Evolutionary conservation across 2,329 filamentous ascomycete species (phyloP).

Genomic region (Penicillium crustosum): DNA sequence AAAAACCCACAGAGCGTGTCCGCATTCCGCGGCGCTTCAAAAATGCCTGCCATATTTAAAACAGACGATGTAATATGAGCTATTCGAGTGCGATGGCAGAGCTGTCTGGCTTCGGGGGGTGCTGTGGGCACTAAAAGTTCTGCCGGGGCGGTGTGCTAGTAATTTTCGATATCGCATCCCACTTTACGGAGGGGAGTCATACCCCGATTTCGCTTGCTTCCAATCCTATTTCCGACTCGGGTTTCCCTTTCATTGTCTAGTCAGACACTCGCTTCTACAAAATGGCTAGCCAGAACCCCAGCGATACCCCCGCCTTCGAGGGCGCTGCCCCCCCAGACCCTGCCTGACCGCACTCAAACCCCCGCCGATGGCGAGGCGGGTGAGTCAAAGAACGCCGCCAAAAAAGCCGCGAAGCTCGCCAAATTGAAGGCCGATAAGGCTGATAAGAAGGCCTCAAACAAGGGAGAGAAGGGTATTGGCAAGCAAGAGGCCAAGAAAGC

Average conservation of each 20-base stretch:
- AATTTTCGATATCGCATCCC: constrained; percentile 37
- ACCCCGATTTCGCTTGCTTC: constrained; percentile 12
- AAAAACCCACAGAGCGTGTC: constrained; percentile 76
- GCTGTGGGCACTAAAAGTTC: constrained; percentile 42
- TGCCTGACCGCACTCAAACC: constrained; percentile 43
- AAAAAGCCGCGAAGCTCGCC: constrained; percentile 51
- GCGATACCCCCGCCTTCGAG: constrained; percentile 26
- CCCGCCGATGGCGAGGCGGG: constrained; percentile 39
- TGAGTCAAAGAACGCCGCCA: constrained; percentile 43
- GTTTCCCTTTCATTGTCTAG: constrained; percentile 19
- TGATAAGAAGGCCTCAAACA: constrained; percentile 34
- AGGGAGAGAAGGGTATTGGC: constrained; percentile 29
- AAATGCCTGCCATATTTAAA: constrained; percentile 80
- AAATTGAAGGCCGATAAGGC: constrained; percentile 47
- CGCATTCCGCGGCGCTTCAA: constrained; percentile 86
- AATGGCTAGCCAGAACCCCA: constrained; percentile 36
- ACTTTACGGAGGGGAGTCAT: constrained; percentile 37
- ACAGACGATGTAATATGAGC: constrained; percentile 21
- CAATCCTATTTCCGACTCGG: constrained; percentile 19
- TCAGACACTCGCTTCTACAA: constrained; percentile 22
- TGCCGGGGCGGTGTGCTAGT: constrained; percentile 44
- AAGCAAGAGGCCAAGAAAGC: constrained; percentile 10
- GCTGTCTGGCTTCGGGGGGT: constrained; percentile 31
- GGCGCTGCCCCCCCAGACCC: constrained; percentile 31
- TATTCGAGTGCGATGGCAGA: constrained; percentile 29